These are phyloP conservation scores for Cynara cardunculus DNA, from an alignment of 129 eudicot genomes.

Conservation along the genomic window DNA sequence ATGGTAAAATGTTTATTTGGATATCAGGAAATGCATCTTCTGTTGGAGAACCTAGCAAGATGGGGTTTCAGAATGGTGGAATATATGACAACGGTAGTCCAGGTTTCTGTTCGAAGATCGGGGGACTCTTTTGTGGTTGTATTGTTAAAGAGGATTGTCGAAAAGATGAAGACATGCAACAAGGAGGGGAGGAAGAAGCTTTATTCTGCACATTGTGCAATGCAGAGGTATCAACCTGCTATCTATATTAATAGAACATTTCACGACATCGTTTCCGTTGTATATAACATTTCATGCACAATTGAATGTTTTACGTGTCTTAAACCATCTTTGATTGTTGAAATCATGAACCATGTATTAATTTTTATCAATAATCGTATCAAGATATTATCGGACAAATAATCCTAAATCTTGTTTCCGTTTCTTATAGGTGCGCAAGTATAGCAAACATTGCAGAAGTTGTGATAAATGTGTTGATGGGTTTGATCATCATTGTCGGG, in stretches of 20 bases:
- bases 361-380: not conserved
- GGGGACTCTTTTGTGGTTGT: slow-evolving; percentile 63
- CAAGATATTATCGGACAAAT: not conserved
- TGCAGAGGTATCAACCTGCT: slow-evolving; percentile 58
- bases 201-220: slow-evolving; percentile 94
- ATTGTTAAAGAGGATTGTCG: slow-evolving; percentile 88
- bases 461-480: slow-evolving; percentile 99
- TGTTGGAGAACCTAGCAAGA: slow-evolving; percentile 54
- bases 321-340: not conserved
- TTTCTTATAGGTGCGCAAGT: slow-evolving; percentile 77
- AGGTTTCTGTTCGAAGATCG: slow-evolving; percentile 53
- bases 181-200: slow-evolving; percentile 73
- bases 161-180: slow-evolving; percentile 58
- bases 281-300: not conserved
- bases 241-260: not conserved
- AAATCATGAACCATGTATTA: not conserved
- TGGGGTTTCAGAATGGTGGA: slow-evolving; percentile 46
- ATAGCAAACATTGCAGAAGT: slow-evolving; percentile 98
- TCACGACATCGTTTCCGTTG: not conserved
- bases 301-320: not conserved
- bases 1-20: not conserved
- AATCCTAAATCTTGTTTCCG: not conserved
- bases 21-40: slow-evolving; percentile 50
- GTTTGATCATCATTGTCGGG: slow-evolving; percentile 99
- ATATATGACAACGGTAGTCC: slow-evolving; percentile 30